Conservation (phyloP, 2,329 filamentous ascomycete species). For the Fusarium sp. region DNA sequence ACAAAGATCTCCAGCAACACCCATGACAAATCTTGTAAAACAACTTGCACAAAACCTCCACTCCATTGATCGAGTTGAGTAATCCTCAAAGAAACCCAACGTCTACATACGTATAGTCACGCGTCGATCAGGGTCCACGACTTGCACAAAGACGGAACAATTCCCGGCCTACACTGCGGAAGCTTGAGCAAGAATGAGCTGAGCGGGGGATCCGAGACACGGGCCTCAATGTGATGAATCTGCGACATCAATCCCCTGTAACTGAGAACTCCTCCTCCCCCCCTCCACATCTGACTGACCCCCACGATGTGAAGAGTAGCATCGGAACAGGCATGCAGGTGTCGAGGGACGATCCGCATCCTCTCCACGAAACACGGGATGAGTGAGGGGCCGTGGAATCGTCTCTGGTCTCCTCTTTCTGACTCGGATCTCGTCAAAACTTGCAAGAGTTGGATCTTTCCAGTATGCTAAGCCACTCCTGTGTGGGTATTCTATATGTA, state of each 20-base stretch:
- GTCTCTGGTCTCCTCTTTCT: neutral
- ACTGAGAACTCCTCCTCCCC: neutral
- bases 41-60: neutral
- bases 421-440: neutral
- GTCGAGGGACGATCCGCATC: neutral
- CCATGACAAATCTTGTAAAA: neutral
- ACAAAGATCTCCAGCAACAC: neutral
- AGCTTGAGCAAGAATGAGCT: neutral
- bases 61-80: neutral
- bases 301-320: neutral
- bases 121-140: conserved; percentile 1
- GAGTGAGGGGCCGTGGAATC: neutral
- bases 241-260: neutral
- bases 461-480: neutral
- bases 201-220: neutral
- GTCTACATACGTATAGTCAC: neutral
- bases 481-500: neutral
- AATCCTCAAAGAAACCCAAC: neutral
- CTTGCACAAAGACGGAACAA: neutral
- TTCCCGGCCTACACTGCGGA: neutral
- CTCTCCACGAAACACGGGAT: neutral
- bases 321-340: neutral
- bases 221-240: neutral
- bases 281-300: neutral
- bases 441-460: neutral